Evolutionary conservation across 371 early-diverging fungal species (phyloP), one percentile per base, ranked within the genome.

Genomic region (Mucor plumbeus): DNA sequence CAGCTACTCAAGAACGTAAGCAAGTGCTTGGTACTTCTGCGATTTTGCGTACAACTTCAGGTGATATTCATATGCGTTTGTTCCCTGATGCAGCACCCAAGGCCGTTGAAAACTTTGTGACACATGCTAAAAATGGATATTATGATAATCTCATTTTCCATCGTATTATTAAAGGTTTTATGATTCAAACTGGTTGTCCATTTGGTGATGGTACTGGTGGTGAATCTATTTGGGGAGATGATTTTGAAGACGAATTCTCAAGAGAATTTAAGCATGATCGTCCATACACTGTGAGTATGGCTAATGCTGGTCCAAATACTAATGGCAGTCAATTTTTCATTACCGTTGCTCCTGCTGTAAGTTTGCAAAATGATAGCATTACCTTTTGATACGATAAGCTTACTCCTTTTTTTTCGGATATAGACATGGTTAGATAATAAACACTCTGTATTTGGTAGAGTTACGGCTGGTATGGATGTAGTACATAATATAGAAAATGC

Each of bases 251-350:
- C 77, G 99, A 99, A 78, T 91, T 97, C 67, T 85, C 86, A 19
- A 77, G 84, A 33, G 89, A 90, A 33, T 80, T 95, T 56, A 86
- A 85, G 66, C 98, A 97, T 71, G 93, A 95, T 75, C 87, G 92
- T 9, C 92, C 96, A 0, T 97, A 95, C 47, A 92, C 95, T 0
- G 84, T 99, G 0, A 92, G 94, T 65, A 99, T 99, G 99, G 99
- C 99, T 8, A 99, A 99, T 78, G 90, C 92, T 0, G 99, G 99
- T 5, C 93, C 96, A 5, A 88, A 91, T 40, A 94, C 97, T 8
- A 97, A 96, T 75, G 96, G 91, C 4, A 91, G 91, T 55, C 99
- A 99, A 80, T 99, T 99, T 79, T 99, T 99, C 72, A 98, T 99
- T 69, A 99, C 99, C 0, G 91, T 92, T n/a, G 94, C 82, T 4